Evolutionary conservation across 768 basidiomycete genomes (phyloP).

Genomic region (Boletus sp.): DNA sequence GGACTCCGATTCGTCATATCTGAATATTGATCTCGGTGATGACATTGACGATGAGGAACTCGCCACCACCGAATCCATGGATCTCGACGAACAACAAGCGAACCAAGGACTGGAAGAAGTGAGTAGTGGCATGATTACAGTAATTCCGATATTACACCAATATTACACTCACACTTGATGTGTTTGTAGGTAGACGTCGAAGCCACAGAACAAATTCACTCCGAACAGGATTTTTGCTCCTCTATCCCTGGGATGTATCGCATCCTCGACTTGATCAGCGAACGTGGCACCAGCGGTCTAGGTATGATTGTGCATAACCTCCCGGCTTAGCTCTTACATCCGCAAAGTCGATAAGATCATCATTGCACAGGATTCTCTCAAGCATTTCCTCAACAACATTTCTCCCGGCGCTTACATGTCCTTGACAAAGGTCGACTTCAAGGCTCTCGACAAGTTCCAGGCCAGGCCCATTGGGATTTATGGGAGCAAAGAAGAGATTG

Average conservation of each 20-base stretch:
- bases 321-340: not conserved
- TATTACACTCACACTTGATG: not conserved
- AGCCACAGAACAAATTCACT: conserved; percentile 1
- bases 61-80: conserved; percentile 11
- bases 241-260: conserved; percentile 48
- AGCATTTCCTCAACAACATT: conserved; percentile 45
- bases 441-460: conserved; percentile 42
- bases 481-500: conserved; percentile 51
- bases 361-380: conserved; percentile 53
- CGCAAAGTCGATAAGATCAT: conserved; percentile 59
- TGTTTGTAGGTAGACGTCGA: conserved; percentile 20
- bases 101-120: conserved; percentile 17
- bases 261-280: conserved; percentile 52
- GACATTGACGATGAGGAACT: conserved; percentile 17
- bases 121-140: not conserved
- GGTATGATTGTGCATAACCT: conserved; percentile 34
- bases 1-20: conserved; percentile 21
- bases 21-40: conserved; percentile 14
- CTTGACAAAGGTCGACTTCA: conserved; percentile 58
- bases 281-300: conserved; percentile 49
- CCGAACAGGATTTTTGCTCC: conserved; percentile 24
- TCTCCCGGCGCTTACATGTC: conserved; percentile 53
- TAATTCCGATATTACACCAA: not conserved
- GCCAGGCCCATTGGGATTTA: conserved; percentile 57
- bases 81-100: conserved; percentile 10